These are phyloP conservation scores for Candida ortonii DNA, from an alignment of 805 yeast genomes.

Conservation along the genomic window DNA sequence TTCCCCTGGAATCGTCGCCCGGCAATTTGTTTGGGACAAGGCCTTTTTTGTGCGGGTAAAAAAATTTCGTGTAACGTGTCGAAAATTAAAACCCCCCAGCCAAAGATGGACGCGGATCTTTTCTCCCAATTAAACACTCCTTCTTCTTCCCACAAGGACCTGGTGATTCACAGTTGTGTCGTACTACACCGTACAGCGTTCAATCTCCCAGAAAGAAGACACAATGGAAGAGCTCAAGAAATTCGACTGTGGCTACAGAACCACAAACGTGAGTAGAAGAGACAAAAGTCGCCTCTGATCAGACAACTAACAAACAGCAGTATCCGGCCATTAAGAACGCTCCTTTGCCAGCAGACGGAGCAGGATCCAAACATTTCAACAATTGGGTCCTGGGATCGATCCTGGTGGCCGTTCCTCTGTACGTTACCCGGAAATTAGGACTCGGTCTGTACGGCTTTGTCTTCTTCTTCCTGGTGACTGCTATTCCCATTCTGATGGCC, in stretches of 20 bases:
- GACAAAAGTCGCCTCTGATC: not conserved
- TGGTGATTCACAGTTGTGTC: too few relatives aligned
- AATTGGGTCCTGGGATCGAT: slow-evolving; percentile 52
- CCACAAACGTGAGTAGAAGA: slow-evolving; percentile 40
- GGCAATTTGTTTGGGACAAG: too few relatives aligned
- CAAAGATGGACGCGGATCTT: too few relatives aligned
- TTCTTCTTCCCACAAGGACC: too few relatives aligned
- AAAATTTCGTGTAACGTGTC: slow-evolving; percentile 4
- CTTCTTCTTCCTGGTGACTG: slow-evolving; percentile 52
- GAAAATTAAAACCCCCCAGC: too few relatives aligned
- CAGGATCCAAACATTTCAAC: slow-evolving; percentile 74
- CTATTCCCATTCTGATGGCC: slow-evolving; percentile 71
- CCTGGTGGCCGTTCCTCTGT: slow-evolving; percentile 57
- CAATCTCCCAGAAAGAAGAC: not conserved
- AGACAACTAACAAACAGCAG: slow-evolving; percentile 15
- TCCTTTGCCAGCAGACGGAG: slow-evolving; percentile 88
- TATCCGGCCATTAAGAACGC: slow-evolving; percentile 81
- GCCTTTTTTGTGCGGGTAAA: slow-evolving; percentile 3
- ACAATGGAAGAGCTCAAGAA: slow-evolving; percentile 20
- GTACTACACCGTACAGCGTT: too few relatives aligned
- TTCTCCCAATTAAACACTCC: too few relatives aligned
- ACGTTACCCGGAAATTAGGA: slow-evolving; percentile 61
- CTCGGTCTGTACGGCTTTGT: slow-evolving; percentile 67
- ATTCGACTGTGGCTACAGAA: slow-evolving; percentile 47
- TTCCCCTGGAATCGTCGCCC: too few relatives aligned